A percentile compares a stretch with the other conserved stretches of the same genome.
These are phyloP conservation scores for Tuber umbilicatum DNA, from an alignment of 495 filamentous ascomycete genomes.

Conservation along the genomic window DNA sequence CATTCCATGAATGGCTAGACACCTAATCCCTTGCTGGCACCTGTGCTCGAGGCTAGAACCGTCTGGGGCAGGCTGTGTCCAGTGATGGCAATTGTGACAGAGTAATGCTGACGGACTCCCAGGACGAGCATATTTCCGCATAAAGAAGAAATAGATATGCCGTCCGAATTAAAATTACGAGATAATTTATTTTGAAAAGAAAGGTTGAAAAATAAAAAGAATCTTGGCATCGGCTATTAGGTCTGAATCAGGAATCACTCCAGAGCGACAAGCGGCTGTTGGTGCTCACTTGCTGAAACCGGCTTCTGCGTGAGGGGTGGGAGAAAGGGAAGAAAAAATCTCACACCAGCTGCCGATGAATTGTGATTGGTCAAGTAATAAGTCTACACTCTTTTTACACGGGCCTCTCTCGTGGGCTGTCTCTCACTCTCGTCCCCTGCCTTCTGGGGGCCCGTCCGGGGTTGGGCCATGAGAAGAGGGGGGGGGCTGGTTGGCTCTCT, in stretches of 20 bases:
- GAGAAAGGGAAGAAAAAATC: constrained; percentile 8
- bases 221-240: constrained; percentile 31
- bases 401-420: constrained; percentile 1
- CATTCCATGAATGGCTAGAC: constrained; percentile 30
- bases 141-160: constrained; percentile 26
- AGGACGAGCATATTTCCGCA: constrained; percentile 14
- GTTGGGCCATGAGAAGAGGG: constrained; percentile 10
- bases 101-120: constrained; percentile 27
- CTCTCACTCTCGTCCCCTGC: neutral
- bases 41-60: constrained; percentile 34
- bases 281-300: constrained; percentile 28
- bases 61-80: constrained; percentile 35
- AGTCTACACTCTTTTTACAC: neutral
- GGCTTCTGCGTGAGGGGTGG: constrained; percentile 22
- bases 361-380: constrained; percentile 23
- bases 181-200: neutral
- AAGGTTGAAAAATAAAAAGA: neutral
- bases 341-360: constrained; percentile 30
- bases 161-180: constrained; percentile 20
- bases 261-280: constrained; percentile 31
- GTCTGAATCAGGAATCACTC: constrained; percentile 23
- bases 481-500: constrained; percentile 3
- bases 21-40: constrained; percentile 25
- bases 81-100: constrained; percentile 37
- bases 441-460: constrained; percentile 11